Conservation (phyloP, 78 protist species). For the Monocercomonoides exilis region DNA sequence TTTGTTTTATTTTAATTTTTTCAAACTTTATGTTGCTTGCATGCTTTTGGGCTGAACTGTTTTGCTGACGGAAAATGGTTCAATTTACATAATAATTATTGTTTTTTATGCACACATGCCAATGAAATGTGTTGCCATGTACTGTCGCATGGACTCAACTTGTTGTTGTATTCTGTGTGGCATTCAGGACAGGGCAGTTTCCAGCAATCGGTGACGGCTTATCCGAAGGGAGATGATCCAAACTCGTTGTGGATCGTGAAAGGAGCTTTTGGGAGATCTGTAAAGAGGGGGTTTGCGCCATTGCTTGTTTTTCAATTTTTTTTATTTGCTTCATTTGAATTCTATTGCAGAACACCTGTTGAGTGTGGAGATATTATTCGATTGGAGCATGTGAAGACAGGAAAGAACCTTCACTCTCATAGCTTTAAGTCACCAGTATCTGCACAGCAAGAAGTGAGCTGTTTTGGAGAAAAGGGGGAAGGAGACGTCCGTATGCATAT, state of each 20-base stretch:
- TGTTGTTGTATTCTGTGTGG: neutral
- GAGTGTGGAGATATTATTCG: neutral
- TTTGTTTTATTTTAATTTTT: no score
- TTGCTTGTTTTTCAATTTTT: no score
- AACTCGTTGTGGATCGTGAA: conserved; percentile 39
- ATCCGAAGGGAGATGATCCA: conserved; percentile 22
- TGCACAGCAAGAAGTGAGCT: conserved; percentile 5
- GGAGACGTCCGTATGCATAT: neutral
- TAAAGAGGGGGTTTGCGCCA: conserved; percentile 11
- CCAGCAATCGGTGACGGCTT: conserved; percentile 41
- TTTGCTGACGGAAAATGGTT: no score
- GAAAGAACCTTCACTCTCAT: conserved; percentile 3
- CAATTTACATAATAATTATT: no score
- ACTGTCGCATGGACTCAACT: no score
- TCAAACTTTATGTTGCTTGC: no score
- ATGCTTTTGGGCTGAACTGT: no score
- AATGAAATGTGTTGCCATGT: no score
- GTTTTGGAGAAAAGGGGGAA: neutral
- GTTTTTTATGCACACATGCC: no score
- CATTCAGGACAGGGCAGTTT: conserved; percentile 40
- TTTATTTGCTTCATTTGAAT: no score
- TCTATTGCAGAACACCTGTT: neutral
- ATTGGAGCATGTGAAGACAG: neutral
- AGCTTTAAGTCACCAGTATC: neutral
- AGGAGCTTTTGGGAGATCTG: neutral